Conservation (phyloP, 306 rosid species). For the Purshia tridentata region DNA sequence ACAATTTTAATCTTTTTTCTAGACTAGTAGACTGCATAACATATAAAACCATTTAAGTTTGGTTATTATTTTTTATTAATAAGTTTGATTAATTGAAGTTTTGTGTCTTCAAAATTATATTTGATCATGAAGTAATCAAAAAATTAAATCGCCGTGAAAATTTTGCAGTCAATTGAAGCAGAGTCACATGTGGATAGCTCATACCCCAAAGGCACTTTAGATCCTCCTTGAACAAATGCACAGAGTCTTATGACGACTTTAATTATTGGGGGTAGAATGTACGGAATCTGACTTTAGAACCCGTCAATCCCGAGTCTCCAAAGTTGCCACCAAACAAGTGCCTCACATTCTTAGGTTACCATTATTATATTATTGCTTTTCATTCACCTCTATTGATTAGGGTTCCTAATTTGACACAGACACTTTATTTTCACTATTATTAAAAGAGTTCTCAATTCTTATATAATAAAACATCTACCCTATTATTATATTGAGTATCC, state of each 20-base stretch:
- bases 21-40: too few species aligned
- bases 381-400: neutral
- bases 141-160: too few species aligned
- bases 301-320: slow-evolving; percentile 5
- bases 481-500: too few species aligned
- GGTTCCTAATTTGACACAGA: too few species aligned
- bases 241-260: neutral
- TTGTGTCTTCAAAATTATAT: too few species aligned
- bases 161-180: too few species aligned
- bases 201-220: neutral
- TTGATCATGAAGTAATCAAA: too few species aligned
- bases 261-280: neutral
- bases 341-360: neutral
- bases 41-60: too few species aligned
- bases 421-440: neutral
- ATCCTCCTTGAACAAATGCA: neutral
- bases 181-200: neutral
- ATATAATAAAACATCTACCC: too few species aligned
- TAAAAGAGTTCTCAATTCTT: neutral
- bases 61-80: too few species aligned
- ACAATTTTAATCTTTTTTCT: too few species aligned
- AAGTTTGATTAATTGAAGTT: too few species aligned
- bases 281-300: slow-evolving; percentile 10
- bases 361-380: neutral
- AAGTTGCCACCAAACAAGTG: neutral